Evolutionary conservation across 2,329 filamentous ascomycete species (phyloP).

Genomic region (Chaetomiaceae sp.): DNA sequence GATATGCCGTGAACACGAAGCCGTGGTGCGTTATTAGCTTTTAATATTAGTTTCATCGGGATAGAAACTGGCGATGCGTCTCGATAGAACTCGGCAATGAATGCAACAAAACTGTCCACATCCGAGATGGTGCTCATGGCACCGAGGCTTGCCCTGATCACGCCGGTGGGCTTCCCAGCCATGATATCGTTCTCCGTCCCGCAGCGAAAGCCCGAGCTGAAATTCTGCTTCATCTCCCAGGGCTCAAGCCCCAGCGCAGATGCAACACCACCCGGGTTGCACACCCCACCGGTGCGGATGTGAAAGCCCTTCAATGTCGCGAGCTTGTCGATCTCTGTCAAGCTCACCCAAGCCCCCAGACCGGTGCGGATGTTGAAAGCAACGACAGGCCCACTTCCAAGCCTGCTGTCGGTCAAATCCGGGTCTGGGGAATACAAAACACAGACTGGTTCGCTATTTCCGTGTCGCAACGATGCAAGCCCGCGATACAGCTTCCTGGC

Average conservation of each 20-base stretch:
- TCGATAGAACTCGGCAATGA: slow-evolving; percentile 65
- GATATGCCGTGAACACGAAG: slow-evolving; percentile 60
- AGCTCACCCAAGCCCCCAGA: slow-evolving; percentile 68
- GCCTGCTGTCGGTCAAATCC: slow-evolving; percentile 23
- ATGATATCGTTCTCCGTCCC: slow-evolving; percentile 78
- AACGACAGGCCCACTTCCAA: slow-evolving; percentile 65
- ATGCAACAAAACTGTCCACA: slow-evolving; percentile 64
- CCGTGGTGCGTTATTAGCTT: slow-evolving; percentile 3
- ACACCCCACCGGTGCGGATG: slow-evolving; percentile 81
- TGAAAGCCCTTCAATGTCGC: slow-evolving; percentile 75
- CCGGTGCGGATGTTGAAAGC: slow-evolving; percentile 76
- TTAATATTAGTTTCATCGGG: background rate
- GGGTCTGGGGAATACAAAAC: slow-evolving; percentile 53
- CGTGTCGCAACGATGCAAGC: slow-evolving; percentile 59
- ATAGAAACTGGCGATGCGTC: slow-evolving; percentile 19
- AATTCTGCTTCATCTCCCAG: slow-evolving; percentile 80
- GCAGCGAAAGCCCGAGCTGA: slow-evolving; percentile 78
- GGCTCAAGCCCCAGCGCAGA: slow-evolving; percentile 66
- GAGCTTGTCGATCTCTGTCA: slow-evolving; percentile 82
- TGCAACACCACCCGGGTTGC: slow-evolving; percentile 85
- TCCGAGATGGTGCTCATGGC: slow-evolving; percentile 82
- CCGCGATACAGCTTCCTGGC: slow-evolving; percentile 53
- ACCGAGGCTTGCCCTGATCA: slow-evolving; percentile 79
- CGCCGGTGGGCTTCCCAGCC: slow-evolving; percentile 78
- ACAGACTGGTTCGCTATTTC: slow-evolving; percentile 63